Base-by-base conservation (phyloP, 768 basidiomycete species). In the Termitomyces sp. region DNA sequence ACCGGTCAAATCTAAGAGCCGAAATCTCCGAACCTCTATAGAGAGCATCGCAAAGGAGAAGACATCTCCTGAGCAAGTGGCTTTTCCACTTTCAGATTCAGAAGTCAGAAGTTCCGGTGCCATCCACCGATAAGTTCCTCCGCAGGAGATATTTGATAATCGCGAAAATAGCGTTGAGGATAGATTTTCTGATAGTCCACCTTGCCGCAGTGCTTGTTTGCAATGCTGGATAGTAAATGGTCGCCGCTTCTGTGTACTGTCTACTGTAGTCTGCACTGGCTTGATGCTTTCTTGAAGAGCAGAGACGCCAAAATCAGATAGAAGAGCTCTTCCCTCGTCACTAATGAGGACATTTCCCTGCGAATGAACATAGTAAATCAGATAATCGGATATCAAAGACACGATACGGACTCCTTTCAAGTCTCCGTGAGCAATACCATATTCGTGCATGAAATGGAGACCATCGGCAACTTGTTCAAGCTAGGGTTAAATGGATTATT, bases 361-460 rank as follows among this genome's bases (percentile, higher is more conserved):
- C 13, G 13, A 20, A 14, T 22, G 32, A 24, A 24, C 16, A 22
- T 26, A 24, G 33, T n/a, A 38, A n/a, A 18, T 33, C 13, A 22
- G 33, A 5, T 4, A 24, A 47, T 28, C 14, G 16, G 26, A n/a
- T 52, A 22, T 32, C 3, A 5, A 4, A 26, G 4, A 30, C 18
- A 32, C 20, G n/a, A 41, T n/a, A 41, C 59, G 28, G 53, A 65
- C 76, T 32, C 69, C 70, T 60, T 77, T 78, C 28, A 78, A 32
- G 61, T 78, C 77, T 7, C 76, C 73, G 26, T 78, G 76, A 14
- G 75, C 59, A 28, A 78, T 65, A 5, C 58, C 58, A 24, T 64
- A 68, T 43, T 59, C 20, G 13, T 64, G 66, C 28, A 72, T 44
- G 30, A 66, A 70, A 16, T 64, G 56, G 16, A 72, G 63, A 5